Evolutionary conservation across 31 red algal species (phyloP).

Genomic region (Odonthalia washingtoniensis): DNA sequence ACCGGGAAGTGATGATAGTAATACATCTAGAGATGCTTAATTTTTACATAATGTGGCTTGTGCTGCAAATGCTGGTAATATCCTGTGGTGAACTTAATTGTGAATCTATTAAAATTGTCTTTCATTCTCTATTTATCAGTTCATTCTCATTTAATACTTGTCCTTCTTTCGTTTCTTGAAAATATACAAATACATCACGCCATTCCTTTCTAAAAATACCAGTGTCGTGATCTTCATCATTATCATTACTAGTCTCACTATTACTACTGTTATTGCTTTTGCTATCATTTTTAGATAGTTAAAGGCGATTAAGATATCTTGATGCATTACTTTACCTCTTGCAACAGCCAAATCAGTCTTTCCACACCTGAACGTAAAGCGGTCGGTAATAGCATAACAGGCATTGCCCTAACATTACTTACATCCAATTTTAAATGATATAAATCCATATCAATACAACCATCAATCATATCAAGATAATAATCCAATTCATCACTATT

Average conservation of each 20-base stretch:
- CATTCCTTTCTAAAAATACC: slow-evolving; percentile 1
- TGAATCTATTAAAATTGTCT: slow-evolving; percentile 52
- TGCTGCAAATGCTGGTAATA: slow-evolving; percentile 29
- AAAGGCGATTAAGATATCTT: too few relatives aligned
- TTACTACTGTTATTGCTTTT: too few relatives aligned
- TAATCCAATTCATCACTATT: slow-evolving; percentile 39
- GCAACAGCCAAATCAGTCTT: slow-evolving; percentile 59
- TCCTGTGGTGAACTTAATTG: slow-evolving; percentile 39
- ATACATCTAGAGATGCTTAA: slow-evolving; percentile 9
- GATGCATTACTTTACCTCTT: slow-evolving; percentile 9
- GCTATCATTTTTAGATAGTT: too few relatives aligned
- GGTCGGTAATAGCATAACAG: slow-evolving; percentile 49
- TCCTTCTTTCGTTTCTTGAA: slow-evolving; percentile 49
- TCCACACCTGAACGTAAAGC: slow-evolving; percentile 50
- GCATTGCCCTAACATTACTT: slow-evolving; percentile 17
- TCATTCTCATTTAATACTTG: too few relatives aligned
- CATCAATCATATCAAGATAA: slow-evolving; percentile 42
- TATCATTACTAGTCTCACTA: too few relatives aligned
- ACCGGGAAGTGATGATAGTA: too few relatives aligned
- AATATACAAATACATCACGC: slow-evolving; percentile 48
- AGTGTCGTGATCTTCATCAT: too few relatives aligned
- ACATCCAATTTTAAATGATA: slow-evolving; percentile 5
- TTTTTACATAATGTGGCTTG: slow-evolving; percentile 52
- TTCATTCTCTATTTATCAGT: too few relatives aligned
- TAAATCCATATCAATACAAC: slow-evolving; percentile 23